phyloP scores from a whole-genome alignment of 2,329 filamentous ascomycete species.

The Penicillium occitanis region DNA sequence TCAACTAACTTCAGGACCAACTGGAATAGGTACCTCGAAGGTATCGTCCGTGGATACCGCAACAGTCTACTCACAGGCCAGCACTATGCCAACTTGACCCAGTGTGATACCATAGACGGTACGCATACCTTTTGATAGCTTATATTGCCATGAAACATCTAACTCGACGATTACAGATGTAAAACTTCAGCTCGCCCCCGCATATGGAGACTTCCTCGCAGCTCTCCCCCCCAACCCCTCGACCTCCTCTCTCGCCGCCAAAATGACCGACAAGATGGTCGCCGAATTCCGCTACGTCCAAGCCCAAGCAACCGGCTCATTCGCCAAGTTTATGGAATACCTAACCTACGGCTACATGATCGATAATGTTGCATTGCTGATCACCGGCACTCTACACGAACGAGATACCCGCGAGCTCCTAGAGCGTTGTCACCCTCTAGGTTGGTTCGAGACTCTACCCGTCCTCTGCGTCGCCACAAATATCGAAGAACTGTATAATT shows the following conservation, averaged over 20 bases:
- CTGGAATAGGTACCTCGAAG: conserved; percentile 78
- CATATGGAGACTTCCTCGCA: conserved; percentile 95
- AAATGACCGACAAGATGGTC: conserved; percentile 97
- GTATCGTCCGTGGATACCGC: conserved; percentile 94
- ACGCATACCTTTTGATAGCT: conserved; percentile 26
- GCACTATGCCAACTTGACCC: conserved; percentile 93
- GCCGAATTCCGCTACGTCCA: conserved; percentile 96
- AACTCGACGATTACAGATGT: conserved; percentile 63
- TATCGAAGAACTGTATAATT: conserved; percentile 98
- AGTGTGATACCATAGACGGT: conserved; percentile 98
- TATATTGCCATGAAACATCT: conserved; percentile 21
- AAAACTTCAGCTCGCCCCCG: conserved; percentile 93
- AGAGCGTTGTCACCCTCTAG: conserved; percentile 92
- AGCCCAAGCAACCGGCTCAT: conserved; percentile 85
- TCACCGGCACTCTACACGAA: conserved; percentile 96
- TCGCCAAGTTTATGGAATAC: conserved; percentile 96
- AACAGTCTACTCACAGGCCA: conserved; percentile 86
- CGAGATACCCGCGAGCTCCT: conserved; percentile 93
- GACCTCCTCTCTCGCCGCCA: conserved; percentile 88
- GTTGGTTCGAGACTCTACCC: conserved; percentile 99
- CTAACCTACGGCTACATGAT: conserved; percentile 99
- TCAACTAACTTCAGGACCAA: neutral
- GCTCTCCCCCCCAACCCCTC: conserved; percentile 94
- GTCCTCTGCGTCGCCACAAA: conserved; percentile 97
- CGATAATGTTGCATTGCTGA: conserved; percentile 96